Conservation (phyloP, 164 flowering plant species). For the Magnolia officinalis region DNA sequence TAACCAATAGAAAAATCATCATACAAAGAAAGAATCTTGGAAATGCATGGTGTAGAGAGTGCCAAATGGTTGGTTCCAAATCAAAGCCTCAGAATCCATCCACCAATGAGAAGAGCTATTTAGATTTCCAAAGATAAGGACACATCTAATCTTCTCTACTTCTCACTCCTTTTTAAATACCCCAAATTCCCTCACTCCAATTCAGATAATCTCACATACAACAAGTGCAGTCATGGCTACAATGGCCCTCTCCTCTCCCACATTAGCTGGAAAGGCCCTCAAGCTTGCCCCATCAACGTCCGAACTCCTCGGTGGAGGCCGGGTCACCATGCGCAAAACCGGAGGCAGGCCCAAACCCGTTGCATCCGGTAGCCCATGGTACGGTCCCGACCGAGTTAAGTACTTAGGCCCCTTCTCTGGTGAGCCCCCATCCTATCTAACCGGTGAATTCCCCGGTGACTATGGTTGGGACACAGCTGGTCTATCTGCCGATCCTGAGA, state of each 20-base stretch:
- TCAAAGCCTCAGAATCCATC: not conserved
- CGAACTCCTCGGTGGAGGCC: slow-evolving; percentile 10
- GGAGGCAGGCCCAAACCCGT: slow-evolving; percentile 6
- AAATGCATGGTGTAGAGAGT: not conserved
- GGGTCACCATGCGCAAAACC: slow-evolving; percentile 15
- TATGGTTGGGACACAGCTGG: slow-evolving; percentile 21
- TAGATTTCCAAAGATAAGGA: not conserved
- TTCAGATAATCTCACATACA: not conserved
- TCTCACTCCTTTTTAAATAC: not conserved
- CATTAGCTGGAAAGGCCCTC: slow-evolving; percentile 15
- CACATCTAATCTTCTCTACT: not conserved
- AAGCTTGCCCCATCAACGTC: slow-evolving; percentile 7
- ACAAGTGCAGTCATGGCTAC: slow-evolving; percentile 9
- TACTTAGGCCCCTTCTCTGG: slow-evolving; percentile 20
- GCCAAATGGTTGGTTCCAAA: not conserved
- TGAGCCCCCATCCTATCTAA: slow-evolving; percentile 11
- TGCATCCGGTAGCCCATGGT: slow-evolving; percentile 20
- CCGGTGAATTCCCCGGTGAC: slow-evolving; percentile 17
- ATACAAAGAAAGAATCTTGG: not conserved
- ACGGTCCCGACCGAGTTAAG: slow-evolving; percentile 20
- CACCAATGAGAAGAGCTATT: slow-evolving; percentile 1
- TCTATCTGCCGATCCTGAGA: slow-evolving; percentile 22
- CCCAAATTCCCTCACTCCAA: not conserved
- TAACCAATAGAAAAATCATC: not conserved
- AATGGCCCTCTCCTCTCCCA: slow-evolving; percentile 17